Evolutionary conservation across 768 basidiomycete species (phyloP), one percentile per base, ranked within the genome.

Genomic region (Rhodotorula graminis): DNA sequence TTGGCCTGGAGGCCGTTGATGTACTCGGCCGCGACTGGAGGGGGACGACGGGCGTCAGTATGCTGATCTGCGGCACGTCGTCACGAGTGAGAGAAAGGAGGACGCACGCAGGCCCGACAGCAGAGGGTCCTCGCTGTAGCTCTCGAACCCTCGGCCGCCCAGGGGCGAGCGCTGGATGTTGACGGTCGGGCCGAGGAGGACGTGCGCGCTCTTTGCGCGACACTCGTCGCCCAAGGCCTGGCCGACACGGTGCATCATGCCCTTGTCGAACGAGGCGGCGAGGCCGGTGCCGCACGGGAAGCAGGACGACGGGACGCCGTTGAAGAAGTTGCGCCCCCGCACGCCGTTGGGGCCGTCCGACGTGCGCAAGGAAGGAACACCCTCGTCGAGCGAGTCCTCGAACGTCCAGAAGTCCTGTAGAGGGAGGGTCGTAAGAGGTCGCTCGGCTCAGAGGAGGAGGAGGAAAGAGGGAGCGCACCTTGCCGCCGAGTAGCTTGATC

Each of bases 221-320:
- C 82, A 81, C 77, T 88, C 87, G 33, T 86, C 84, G 5, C 83
- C 86, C 4, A 88, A 81, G 19, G 85, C 84, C 57, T 83, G 78
- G 18, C 86, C 87, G 29, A 87, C 82, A 52, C 82, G 75, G 25
- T 72, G 72, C 21, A 84, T 84, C 14, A 87, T 83, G 10, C 84
- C 84, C 7, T 84, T 74, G 67, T 87, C 86, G 73, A 87, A 87
- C 0, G 86, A 85, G 14, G 86, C 84, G 12, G 84, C 87, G 10
- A 88, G 76, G 18, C 85, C 86, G 8, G 86, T 87, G 14, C 85
- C 86, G 4, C 84, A 84, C 0, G 87, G 87, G 79, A 87, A 86
- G 73, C 86, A 87, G 65, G 84, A 86, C 3, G 86, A 82, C 0
- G 85, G 85, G 16, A 84, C 21, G 19, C 75, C 69, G 42, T 70